Base-by-base conservation (phyloP, 805 yeast genomes). In the Kuraishia hungarica region DNA sequence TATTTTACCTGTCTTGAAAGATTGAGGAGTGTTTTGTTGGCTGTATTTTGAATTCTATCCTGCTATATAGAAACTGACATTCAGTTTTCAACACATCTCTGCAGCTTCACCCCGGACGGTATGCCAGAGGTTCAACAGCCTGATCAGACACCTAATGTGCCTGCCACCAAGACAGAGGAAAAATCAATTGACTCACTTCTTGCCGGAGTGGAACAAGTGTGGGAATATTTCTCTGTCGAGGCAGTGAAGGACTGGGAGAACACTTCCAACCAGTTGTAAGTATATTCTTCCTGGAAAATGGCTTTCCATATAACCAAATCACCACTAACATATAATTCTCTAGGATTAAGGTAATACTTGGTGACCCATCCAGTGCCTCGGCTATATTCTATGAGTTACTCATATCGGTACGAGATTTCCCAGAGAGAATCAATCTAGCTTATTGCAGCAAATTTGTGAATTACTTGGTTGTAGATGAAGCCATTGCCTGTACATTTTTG, bases 391-490 rank as follows among this genome's bases (percentile, higher is more conserved):
- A 53, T 48, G 55, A 53, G 20, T 7, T 43, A 22, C 19, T 49
- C 24, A 15, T 39, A 20, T n/a, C 26, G 4, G 43, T 53, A 13
- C 23, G 21, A 23, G 47, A 53, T 21, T 21, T 21, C 15, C 55
- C 55, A 2, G 61, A 57, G 2, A 54, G 51, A 29, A 26, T 67
- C 7, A 52, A 59, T 1, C 29, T 59, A 24, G 60, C 60, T 17
- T 53, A 54, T 10, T 49, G 13, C 51, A 22, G 35, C 51, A 28
- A 24, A 35, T 49, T 49, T 24, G 24, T 55, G 51, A 35, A 48
- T 13, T 49, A 52, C 15, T 19, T 52, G 28, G 17, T 26, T 22
- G 26, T 11, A n/a, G 55, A 55, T 15, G 21, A 21, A 10, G 35
- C 13, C 7, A 2, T 22, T 11, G 49, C 50, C 13, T 23, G 23